Base-by-base conservation (phyloP, 108 stramenopile genomes). In the Skeletonema costatum region DNA sequence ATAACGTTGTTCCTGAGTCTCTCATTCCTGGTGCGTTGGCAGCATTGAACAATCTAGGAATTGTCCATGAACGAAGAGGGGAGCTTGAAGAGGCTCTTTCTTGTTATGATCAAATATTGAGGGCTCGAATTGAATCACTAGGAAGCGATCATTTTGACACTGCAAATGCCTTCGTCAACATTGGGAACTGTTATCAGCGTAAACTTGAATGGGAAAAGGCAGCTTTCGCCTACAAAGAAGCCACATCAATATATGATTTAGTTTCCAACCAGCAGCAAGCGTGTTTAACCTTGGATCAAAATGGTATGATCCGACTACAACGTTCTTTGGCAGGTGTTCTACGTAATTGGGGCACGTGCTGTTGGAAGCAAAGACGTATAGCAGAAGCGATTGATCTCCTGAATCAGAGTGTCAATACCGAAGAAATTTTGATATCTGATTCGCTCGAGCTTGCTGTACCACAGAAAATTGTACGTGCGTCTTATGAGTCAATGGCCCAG, bases 11-110 rank as follows among this genome's bases (percentile, higher is more conserved):
- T 41, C 11, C 39, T 10, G 39, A 41, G 10, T 41, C 11, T 41
- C 39, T 41, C 12, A 2, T 11, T 41, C 11, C 39, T 41, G 62
- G 35, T 21, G 77, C 77, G 44, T 59, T 78, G 10, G 51, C 35
- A n/a, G 77, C 77, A 48, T 66, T 71, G 65, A 71, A 66, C 44
- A 78, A 78, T 33, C 36, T 78, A 21, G 77, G 70, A 21, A 60
- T 78, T 1, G 77, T 78, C 7, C 77, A 78, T 60, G 77, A 78
- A 46, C 62, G 77, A 16, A 35, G 77, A 12, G 69, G 64, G 7
- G 70, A 78, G 41, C 48, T 71, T 36, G 48, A 46, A 38, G 50
- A 71, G 62, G 77, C 77, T 11, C 21, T 71, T 3, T 46, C 48
- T 33, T 78, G 77, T 60, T 64, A 71, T 46, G 67, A 71, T 50